These are phyloP conservation scores for Hondaea fermentalgiana DNA, from an alignment of 108 stramenopile genomes.

Conservation along the genomic window DNA sequence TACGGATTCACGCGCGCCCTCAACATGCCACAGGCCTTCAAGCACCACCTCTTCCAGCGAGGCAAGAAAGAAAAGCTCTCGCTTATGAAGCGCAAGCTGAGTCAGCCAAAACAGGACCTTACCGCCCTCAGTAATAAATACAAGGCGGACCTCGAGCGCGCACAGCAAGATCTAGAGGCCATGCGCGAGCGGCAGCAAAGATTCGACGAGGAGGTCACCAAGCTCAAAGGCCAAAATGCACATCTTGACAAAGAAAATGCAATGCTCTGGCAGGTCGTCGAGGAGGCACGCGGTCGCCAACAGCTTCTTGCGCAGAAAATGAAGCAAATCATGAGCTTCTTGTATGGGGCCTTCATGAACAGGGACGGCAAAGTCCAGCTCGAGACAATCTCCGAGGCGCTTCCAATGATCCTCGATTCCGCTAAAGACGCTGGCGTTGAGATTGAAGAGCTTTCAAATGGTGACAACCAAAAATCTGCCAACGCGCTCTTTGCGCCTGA, in stretches of 20 bases:
- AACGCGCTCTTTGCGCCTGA: neutral
- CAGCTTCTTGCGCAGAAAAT: neutral
- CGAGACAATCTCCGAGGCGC: neutral
- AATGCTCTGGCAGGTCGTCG: neutral
- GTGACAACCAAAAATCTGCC: neutral
- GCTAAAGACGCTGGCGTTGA: neutral
- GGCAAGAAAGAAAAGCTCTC: neutral
- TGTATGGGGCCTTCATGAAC: neutral
- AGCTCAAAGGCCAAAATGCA: neutral
- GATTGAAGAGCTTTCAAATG: neutral
- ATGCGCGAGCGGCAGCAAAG: neutral
- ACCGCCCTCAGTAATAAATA: neutral
- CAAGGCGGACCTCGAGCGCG: neutral
- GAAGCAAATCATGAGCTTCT: conserved; percentile 12
- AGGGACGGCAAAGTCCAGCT: neutral
- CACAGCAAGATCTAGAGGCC: neutral
- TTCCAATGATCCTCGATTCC: neutral
- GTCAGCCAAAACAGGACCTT: neutral
- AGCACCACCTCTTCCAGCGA: conserved; percentile 10
- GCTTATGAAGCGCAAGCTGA: neutral
- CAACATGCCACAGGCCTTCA: conserved; percentile 17
- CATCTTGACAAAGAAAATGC: neutral
- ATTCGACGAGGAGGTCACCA: neutral
- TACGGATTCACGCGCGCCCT: conserved; percentile 52
- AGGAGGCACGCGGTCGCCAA: neutral